Percentiles rank a stretch among this genome's conserved stretches.
Conservation (phyloP, 805 yeast species). For the Lachancea sp. region DNA sequence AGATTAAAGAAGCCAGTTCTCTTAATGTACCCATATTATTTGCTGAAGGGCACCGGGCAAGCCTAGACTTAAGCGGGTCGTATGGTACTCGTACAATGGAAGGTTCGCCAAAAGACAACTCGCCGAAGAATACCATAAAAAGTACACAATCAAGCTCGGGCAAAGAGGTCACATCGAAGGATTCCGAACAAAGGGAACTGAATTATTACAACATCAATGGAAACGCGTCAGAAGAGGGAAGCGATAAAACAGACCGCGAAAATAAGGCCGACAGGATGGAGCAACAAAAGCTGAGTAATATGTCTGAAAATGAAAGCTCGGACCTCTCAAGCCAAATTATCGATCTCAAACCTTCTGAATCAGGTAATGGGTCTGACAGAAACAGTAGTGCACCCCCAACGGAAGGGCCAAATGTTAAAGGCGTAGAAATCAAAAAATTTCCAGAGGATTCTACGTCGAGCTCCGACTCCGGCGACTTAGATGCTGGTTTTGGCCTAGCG, state of each 20-base stretch:
- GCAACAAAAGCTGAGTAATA: conserved; percentile 9
- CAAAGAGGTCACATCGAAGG: conserved; percentile 17
- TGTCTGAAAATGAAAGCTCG: conserved; percentile 10
- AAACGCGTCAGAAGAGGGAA: conserved; percentile 6
- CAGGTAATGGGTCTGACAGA: too few species aligned
- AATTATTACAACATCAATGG: not conserved
- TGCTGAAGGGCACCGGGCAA: conserved; percentile 25
- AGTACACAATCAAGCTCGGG: conserved; percentile 21
- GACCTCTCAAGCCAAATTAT: conserved; percentile 11
- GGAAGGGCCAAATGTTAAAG: not conserved
- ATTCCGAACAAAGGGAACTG: not conserved
- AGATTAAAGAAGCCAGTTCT: conserved; percentile 1
- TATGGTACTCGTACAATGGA: not conserved
- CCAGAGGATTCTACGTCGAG: conserved; percentile 14
- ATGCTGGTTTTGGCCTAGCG: conserved; percentile 25
- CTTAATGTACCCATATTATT: conserved; percentile 17
- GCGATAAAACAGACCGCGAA: conserved; percentile 8
- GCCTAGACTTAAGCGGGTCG: conserved; percentile 21
- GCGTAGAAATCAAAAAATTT: not conserved
- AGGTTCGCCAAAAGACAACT: conserved; percentile 2
- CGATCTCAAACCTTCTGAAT: conserved; percentile 1
- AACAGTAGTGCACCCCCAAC: too few species aligned
- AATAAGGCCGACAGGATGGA: conserved; percentile 14
- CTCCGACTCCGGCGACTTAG: conserved; percentile 24
- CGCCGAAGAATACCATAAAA: conserved; percentile 5